Conservation (phyloP, 2,329 filamentous ascomycete species). For the Exutisphaerella laricina region DNA sequence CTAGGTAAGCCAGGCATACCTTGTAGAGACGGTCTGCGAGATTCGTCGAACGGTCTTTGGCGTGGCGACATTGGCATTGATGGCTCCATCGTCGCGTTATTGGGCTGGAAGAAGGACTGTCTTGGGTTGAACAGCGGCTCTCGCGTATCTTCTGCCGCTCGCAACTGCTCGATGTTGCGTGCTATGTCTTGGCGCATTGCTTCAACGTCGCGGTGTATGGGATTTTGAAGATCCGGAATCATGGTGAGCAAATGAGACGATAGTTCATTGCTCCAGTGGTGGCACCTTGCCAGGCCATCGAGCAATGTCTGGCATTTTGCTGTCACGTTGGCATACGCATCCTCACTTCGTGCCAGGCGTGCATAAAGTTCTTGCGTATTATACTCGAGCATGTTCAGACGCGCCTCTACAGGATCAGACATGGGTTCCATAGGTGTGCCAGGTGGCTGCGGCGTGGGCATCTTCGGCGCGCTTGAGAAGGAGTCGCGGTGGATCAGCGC, state of each 20-base stretch:
- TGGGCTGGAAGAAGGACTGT: conserved; percentile 39
- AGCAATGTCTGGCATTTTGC: conserved; percentile 75
- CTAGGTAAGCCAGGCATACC: conserved; percentile 47
- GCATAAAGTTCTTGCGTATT: conserved; percentile 72
- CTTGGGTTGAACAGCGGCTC: conserved; percentile 47
- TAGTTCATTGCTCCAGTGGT: conserved; percentile 80
- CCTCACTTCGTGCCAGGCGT: conserved; percentile 75
- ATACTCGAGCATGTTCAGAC: conserved; percentile 72
- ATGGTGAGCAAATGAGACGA: conserved; percentile 68
- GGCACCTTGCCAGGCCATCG: conserved; percentile 70
- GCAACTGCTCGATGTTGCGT: conserved; percentile 55
- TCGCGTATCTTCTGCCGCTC: conserved; percentile 54
- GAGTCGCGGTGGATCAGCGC: conserved; percentile 88
- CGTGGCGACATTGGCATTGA: conserved; percentile 70
- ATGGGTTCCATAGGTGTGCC: conserved; percentile 57
- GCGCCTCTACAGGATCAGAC: conserved; percentile 70
- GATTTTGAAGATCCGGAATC: conserved; percentile 68
- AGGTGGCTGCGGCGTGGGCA: conserved; percentile 68
- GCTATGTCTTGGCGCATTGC: conserved; percentile 59
- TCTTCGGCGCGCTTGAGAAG: conserved; percentile 67
- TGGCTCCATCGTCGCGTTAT: conserved; percentile 22
- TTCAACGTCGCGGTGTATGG: conserved; percentile 67
- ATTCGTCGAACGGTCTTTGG: conserved; percentile 79
- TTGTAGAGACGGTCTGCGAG: conserved; percentile 63
- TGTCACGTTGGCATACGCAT: conserved; percentile 71